Percentiles rank a stretch among this genome's conserved stretches.
Conservation (phyloP, 2,329 filamentous ascomycete genomes). For the Colletotrichum magnum region DNA sequence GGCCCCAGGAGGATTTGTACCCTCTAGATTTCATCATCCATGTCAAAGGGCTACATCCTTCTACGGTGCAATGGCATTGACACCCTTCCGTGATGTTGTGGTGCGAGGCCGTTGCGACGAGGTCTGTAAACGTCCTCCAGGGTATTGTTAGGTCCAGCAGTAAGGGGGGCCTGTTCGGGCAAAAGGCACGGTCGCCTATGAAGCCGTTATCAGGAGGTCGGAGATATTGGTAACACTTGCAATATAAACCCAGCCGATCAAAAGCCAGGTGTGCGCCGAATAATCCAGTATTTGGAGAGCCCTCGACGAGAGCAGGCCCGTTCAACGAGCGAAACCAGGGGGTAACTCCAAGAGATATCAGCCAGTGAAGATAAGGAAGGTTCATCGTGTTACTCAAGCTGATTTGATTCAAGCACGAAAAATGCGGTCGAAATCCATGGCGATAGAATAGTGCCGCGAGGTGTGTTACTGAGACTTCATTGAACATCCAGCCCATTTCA, state of each 20-base stretch:
- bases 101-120: not conserved
- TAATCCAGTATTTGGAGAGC: not conserved
- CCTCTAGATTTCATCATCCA: conserved; percentile 1
- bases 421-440: not conserved
- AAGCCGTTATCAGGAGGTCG: too few species aligned
- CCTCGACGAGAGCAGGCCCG: not conserved
- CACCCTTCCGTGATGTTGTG: conserved; percentile 6
- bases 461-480: not conserved
- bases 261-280: conserved; percentile 1
- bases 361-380: not conserved
- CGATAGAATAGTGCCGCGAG: not conserved
- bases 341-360: not conserved
- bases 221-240: too few species aligned
- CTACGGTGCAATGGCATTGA: not conserved
- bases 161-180: not conserved
- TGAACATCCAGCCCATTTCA: not conserved
- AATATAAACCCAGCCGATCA: not conserved
- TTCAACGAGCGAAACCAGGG: not conserved
- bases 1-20: not conserved
- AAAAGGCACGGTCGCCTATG: too few species aligned
- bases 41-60: not conserved
- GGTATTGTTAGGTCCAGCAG: not conserved
- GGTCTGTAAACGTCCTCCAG: not conserved
- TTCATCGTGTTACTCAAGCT: not conserved
- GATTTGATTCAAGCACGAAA: not conserved